phyloP scores from a whole-genome alignment of 345 rosid species.

The Conringia planisiliqua region DNA sequence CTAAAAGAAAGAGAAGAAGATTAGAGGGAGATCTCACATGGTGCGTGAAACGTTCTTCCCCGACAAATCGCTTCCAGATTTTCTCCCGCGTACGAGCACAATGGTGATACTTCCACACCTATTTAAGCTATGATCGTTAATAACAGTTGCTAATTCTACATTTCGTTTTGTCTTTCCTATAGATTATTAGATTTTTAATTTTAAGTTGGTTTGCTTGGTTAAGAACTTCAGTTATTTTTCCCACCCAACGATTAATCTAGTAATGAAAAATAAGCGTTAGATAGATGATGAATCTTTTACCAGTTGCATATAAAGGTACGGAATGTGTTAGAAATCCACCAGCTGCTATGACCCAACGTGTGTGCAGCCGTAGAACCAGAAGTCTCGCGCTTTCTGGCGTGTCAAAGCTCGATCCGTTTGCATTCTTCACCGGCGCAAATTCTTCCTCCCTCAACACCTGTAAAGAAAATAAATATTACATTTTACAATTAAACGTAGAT shows the following conservation, averaged over 20 bases:
- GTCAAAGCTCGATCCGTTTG: constrained; percentile 83
- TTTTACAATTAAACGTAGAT: not conserved
- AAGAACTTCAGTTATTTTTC: not conserved
- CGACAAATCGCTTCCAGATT: constrained; percentile 91
- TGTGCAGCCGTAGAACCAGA: constrained; percentile 81
- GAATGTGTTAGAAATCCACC: constrained; percentile 99
- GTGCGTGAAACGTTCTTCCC: constrained; percentile 96
- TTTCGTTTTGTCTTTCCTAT: not conserved
- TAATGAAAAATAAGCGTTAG: not conserved
- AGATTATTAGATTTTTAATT: too few species aligned
- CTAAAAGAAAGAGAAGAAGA: not conserved
- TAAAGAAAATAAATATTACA: not conserved
- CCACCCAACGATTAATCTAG: not conserved
- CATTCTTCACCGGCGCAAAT: constrained; percentile 95
- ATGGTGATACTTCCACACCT: constrained; percentile 98
- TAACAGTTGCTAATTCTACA: not conserved
- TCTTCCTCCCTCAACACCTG: constrained; percentile 94
- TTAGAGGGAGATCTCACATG: constrained; percentile 93
- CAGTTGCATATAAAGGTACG: constrained; percentile 96
- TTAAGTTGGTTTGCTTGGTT: not conserved
- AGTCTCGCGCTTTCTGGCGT: constrained; percentile 93
- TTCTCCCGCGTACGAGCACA: constrained; percentile 89
- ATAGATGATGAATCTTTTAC: constrained; percentile 35
- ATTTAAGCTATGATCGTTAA: constrained; percentile 18
- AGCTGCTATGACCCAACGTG: constrained; percentile 96